Conservation (phyloP, 1,284 basidiomycete genomes). For the Cutaneotrichosporon spelunceum region DNA sequence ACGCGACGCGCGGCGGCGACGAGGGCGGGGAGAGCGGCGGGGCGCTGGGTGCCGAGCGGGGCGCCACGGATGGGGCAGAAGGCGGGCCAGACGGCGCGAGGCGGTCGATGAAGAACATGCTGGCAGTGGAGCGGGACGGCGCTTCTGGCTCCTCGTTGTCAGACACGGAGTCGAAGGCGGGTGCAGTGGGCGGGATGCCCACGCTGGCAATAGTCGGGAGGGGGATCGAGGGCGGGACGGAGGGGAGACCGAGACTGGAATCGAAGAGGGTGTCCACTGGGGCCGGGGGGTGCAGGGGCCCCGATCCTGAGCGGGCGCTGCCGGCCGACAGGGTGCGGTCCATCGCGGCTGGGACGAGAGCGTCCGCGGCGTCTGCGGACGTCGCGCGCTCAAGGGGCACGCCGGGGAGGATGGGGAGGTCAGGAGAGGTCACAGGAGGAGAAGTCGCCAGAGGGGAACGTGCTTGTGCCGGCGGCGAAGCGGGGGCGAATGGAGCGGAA, state of each 20-base stretch:
- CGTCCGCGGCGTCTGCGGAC: background rate
- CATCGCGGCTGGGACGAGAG: background rate
- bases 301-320: background rate
- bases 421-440: background rate
- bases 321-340: background rate
- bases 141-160: conserved; percentile 4
- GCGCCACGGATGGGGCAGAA: conserved; percentile 12
- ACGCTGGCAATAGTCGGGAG: background rate
- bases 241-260: background rate
- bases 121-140: background rate
- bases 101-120: background rate
- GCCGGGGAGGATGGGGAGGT: background rate
- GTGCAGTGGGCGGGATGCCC: background rate
- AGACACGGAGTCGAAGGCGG: background rate
- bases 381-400: background rate
- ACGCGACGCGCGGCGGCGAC: background rate
- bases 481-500: background rate
- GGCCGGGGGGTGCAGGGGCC: too few relatives aligned
- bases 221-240: background rate
- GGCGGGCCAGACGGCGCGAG: conserved; percentile 20
- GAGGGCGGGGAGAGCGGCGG: background rate
- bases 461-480: background rate
- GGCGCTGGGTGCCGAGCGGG: background rate
- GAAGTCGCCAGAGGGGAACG: background rate
- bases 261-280: background rate